Conservation (phyloP, 192 early-diverging fungal species). For the Rhizophagus clarus region DNA sequence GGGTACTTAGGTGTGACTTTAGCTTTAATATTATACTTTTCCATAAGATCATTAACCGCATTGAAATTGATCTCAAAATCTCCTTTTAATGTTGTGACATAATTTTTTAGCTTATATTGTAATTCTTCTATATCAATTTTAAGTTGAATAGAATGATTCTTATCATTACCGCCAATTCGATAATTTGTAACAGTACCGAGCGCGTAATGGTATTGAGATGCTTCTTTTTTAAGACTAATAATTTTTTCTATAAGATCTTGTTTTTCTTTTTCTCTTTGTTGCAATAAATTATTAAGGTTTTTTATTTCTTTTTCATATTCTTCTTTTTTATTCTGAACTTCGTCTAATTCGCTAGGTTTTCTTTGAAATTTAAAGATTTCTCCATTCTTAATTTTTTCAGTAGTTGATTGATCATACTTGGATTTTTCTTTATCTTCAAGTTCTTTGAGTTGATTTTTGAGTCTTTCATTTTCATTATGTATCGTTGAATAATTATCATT, state of each 20-base stretch:
- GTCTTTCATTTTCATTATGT: no score
- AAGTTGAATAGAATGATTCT: neutral
- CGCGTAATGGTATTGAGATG: no score
- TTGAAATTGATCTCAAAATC: neutral
- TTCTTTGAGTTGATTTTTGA: no score
- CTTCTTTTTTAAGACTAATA: no score
- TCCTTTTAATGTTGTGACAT: neutral
- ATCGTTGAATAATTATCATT: neutral
- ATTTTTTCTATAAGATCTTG: neutral
- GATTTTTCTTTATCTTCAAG: no score
- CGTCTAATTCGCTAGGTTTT: no score
- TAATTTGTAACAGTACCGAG: no score
- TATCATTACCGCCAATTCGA: neutral
- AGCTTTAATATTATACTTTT: neutral
- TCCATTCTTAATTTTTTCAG: no score
- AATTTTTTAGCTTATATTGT: neutral
- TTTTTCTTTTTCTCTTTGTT: neutral
- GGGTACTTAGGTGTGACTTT: neutral
- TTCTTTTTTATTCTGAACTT: no score
- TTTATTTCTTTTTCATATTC: neutral
- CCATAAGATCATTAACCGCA: neutral
- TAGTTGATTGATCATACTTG: no score
- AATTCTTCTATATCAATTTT: neutral
- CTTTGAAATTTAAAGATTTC: no score
- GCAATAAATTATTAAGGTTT: neutral